These are phyloP conservation scores for Colletotrichum spinosum DNA, from an alignment of 2,329 filamentous ascomycete species.

Conservation along the genomic window DNA sequence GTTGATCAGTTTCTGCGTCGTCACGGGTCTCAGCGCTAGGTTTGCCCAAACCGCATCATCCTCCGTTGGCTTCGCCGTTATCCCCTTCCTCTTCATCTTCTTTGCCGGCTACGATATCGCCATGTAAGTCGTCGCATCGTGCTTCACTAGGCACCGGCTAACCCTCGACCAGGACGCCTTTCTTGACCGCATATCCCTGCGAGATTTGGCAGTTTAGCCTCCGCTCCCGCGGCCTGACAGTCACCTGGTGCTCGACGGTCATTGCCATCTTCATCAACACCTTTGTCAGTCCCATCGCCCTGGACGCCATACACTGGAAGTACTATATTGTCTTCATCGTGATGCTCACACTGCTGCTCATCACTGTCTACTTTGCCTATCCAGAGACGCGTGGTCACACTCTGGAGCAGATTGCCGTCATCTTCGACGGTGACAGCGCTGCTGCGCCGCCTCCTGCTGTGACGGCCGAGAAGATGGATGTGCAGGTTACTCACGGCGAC, in stretches of 20 bases:
- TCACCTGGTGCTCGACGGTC: constrained; percentile 28
- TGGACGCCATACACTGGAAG: constrained; percentile 55
- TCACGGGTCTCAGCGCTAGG: constrained; percentile 30
- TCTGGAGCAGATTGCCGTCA: constrained; percentile 32
- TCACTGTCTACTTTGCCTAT: constrained; percentile 28
- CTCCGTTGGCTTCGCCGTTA: constrained; percentile 43
- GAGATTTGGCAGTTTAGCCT: constrained; percentile 34
- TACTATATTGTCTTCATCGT: constrained; percentile 59
- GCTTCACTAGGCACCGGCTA: no score
- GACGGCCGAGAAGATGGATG: constrained; percentile 26
- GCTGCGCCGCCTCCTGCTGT: constrained; percentile 19
- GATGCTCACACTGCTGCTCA: constrained; percentile 39
- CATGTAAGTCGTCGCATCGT: constrained; percentile 14
- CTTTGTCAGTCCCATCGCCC: constrained; percentile 57
- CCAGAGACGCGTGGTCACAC: constrained; percentile 34
- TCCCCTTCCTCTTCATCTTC: constrained; percentile 54
- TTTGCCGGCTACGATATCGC: constrained; percentile 44
- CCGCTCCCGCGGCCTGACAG: constrained; percentile 25
- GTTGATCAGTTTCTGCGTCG: constrained; percentile 29
- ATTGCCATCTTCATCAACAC: constrained; percentile 41
- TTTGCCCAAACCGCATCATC: constrained; percentile 40
- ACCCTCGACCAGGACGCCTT: neutral
- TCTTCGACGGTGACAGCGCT: constrained; percentile 33
- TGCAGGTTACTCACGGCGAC: constrained; percentile 18
- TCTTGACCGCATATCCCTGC: constrained; percentile 31